phyloP scores from a whole-genome alignment of 2,329 filamentous ascomycete species.

The Beauveria bassiana region DNA sequence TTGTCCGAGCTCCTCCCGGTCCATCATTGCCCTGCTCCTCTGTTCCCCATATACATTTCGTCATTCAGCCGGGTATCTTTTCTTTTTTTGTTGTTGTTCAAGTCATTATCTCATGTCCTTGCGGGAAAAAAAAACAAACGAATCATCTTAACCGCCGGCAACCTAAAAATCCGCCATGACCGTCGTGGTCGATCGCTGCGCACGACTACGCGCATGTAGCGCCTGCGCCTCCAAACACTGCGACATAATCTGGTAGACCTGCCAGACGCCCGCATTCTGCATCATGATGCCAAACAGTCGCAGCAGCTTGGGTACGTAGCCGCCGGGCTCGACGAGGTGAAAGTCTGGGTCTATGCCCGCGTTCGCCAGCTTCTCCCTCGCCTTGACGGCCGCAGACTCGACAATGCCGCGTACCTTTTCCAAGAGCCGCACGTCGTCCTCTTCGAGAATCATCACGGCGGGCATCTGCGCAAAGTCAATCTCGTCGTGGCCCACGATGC shows the following conservation, averaged over 20 bases:
- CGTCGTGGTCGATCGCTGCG: not conserved
- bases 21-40: not conserved
- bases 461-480: conserved; percentile 75
- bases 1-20: not conserved
- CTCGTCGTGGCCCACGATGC: conserved; percentile 75
- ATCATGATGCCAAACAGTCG: conserved; percentile 80
- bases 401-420: conserved; percentile 77
- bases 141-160: no score
- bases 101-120: not conserved
- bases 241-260: conserved; percentile 51
- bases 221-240: conserved; percentile 49
- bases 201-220: conserved; percentile 1
- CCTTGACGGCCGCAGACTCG: conserved; percentile 68
- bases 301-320: conserved; percentile 78
- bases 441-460: conserved; percentile 82
- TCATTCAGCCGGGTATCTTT: not conserved
- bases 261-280: conserved; percentile 86
- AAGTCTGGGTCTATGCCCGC: conserved; percentile 46
- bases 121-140: not conserved
- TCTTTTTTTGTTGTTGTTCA: not conserved
- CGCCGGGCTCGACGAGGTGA: conserved; percentile 53
- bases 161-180: not conserved
- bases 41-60: not conserved
- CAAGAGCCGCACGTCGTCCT: conserved; percentile 81
- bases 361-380: conserved; percentile 48